phyloP scores from a whole-genome alignment of 495 filamentous ascomycete genomes.

The Aspergillus panamensis region DNA sequence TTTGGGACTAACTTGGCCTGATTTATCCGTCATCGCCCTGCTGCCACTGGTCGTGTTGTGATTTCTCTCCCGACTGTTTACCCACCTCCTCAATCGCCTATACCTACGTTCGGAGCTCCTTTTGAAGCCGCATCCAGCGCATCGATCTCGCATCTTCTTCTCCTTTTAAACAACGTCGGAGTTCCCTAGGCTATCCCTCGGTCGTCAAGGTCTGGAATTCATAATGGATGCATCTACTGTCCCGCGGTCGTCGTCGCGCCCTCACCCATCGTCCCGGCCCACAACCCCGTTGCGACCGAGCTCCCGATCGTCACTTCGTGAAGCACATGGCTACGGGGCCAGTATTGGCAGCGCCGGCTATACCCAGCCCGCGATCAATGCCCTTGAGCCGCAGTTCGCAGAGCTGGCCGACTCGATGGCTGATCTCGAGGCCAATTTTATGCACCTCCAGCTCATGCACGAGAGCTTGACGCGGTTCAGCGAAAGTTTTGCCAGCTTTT shows the following conservation, averaged over 20 bases:
- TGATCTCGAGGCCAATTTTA: conserved; percentile 94
- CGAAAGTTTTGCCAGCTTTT: conserved; percentile 91
- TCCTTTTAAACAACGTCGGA: conserved; percentile 8
- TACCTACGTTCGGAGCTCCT: conserved; percentile 9
- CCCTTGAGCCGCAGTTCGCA: conserved; percentile 82
- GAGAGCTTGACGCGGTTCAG: conserved; percentile 91
- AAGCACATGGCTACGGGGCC: conserved; percentile 54
- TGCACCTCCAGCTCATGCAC: conserved; percentile 95
- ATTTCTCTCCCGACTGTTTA: conserved; percentile 1
- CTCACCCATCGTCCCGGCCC: conserved; percentile 63
- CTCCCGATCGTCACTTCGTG: conserved; percentile 82
- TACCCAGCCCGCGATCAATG: conserved; percentile 70
- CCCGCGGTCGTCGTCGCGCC: conserved; percentile 41
- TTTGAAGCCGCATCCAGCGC: not conserved
- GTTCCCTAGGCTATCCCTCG: not conserved
- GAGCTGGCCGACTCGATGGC: conserved; percentile 93
- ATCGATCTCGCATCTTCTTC: conserved; percentile 7
- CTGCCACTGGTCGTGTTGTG: not conserved
- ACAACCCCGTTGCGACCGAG: conserved; percentile 90
- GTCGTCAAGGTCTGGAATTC: not conserved
- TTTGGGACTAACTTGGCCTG: not conserved
- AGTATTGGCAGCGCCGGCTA: conserved; percentile 41
- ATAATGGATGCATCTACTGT: conserved; percentile 36
- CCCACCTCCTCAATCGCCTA: conserved; percentile 13
- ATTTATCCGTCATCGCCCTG: not conserved